Evolutionary conservation across 2,329 filamentous ascomycete genomes (phyloP).

Genomic region (Helotiales sp.): DNA sequence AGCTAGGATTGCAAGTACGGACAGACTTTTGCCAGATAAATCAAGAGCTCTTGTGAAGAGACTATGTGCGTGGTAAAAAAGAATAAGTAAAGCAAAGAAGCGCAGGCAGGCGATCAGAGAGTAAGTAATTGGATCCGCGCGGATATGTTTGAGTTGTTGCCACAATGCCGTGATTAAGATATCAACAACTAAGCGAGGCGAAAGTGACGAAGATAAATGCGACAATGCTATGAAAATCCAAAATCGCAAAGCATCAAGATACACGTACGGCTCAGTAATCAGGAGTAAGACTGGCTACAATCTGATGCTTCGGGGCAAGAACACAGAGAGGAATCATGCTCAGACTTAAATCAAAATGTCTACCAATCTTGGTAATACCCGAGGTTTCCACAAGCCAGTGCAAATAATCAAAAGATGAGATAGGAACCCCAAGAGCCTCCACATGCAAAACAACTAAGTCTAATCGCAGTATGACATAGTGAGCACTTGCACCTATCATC

Average conservation of each 20-base stretch:
- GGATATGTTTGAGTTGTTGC: too few relatives aligned
- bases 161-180: background rate
- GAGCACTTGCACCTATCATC: background rate
- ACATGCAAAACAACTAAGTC: background rate
- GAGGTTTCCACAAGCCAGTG: background rate
- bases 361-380: background rate
- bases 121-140: too few relatives aligned
- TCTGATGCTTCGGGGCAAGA: background rate
- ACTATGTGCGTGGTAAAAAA: too few relatives aligned
- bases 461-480: background rate
- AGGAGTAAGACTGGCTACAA: background rate
- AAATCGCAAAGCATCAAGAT: background rate
- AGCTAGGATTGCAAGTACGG: too few relatives aligned
- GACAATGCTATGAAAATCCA: background rate
- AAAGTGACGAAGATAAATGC: background rate
- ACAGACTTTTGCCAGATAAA: too few relatives aligned
- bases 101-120: too few relatives aligned
- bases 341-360: background rate
- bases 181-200: background rate
- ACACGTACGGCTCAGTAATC: background rate
- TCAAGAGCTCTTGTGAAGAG: too few relatives aligned
- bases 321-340: background rate
- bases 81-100: too few relatives aligned
- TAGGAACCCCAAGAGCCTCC: background rate
- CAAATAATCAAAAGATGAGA: background rate